Conservation (phyloP, 2,329 filamentous ascomycete species). For the Arthrobotrys sinensis region DNA sequence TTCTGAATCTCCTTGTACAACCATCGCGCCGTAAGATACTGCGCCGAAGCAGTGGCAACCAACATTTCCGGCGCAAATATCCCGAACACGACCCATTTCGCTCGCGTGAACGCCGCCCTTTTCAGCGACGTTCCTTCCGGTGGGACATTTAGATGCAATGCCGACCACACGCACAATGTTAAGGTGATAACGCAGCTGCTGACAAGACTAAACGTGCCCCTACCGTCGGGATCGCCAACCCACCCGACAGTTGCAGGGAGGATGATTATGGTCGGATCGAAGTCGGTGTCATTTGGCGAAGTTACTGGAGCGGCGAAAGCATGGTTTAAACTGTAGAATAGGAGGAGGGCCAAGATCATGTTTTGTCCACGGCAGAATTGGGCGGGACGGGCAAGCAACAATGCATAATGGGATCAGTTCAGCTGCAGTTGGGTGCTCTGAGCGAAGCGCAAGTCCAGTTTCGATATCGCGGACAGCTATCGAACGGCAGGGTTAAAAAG, state of each 20-base stretch:
- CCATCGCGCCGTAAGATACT: slow-evolving; percentile 58
- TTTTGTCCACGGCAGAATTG: slow-evolving; percentile 36
- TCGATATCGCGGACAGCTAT: slow-evolving; percentile 13
- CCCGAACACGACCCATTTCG: slow-evolving; percentile 65
- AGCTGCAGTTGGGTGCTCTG: slow-evolving; percentile 6
- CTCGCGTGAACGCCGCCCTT: slow-evolving; percentile 62
- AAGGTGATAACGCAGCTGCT: slow-evolving; percentile 67
- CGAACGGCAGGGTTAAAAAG: background rate
- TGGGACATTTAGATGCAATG: slow-evolving; percentile 68
- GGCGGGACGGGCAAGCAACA: slow-evolving; percentile 13
- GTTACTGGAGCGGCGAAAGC: slow-evolving; percentile 33
- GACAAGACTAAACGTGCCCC: slow-evolving; percentile 66
- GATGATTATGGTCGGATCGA: background rate
- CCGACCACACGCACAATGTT: slow-evolving; percentile 67
- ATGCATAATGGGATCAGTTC: slow-evolving; percentile 27
- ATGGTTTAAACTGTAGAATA: slow-evolving; percentile 25
- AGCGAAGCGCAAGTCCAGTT: background rate
- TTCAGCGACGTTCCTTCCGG: slow-evolving; percentile 34
- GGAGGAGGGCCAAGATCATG: slow-evolving; percentile 40
- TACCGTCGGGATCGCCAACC: slow-evolving; percentile 63
- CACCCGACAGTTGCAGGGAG: slow-evolving; percentile 52
- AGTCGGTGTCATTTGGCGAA: background rate
- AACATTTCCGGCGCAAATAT: slow-evolving; percentile 66
- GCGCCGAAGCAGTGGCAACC: slow-evolving; percentile 64
- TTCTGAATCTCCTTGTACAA: slow-evolving; percentile 44